Conservation (phyloP, 441 rosid species). For the Mallotus repandus region DNA sequence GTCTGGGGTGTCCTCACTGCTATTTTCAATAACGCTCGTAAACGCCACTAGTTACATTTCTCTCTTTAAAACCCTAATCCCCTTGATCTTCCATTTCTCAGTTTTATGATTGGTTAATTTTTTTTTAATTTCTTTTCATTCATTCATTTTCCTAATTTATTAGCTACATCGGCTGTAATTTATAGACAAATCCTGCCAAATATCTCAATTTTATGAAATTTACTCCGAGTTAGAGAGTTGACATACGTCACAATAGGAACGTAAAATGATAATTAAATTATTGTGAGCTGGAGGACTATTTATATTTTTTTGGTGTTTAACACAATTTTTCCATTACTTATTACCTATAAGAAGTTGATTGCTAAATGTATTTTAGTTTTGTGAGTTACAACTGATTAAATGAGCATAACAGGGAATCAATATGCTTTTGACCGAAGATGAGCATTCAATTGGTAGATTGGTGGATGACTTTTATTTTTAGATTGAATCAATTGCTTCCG, state of each 20-base stretch:
- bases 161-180: no score
- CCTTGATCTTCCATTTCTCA: background rate
- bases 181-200: no score
- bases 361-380: background rate
- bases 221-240: background rate
- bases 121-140: background rate
- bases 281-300: no score
- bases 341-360: background rate
- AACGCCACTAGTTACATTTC: constrained; percentile 61
- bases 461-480: constrained; percentile 58
- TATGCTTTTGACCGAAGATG: constrained; percentile 66
- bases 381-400: constrained; percentile 19
- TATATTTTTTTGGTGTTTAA: background rate
- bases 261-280: background rate
- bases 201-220: no score
- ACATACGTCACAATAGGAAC: background rate
- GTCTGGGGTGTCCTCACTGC: constrained; percentile 98
- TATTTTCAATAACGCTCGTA: constrained; percentile 72
- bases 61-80: background rate
- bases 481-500: constrained; percentile 47
- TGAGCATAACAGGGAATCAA: constrained; percentile 59
- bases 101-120: no score
- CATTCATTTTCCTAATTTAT: no score
- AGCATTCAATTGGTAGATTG: constrained; percentile 71
- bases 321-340: background rate